Conservation (phyloP, 805 yeast species). For the Cyberlindnera xylosilytica region DNA sequence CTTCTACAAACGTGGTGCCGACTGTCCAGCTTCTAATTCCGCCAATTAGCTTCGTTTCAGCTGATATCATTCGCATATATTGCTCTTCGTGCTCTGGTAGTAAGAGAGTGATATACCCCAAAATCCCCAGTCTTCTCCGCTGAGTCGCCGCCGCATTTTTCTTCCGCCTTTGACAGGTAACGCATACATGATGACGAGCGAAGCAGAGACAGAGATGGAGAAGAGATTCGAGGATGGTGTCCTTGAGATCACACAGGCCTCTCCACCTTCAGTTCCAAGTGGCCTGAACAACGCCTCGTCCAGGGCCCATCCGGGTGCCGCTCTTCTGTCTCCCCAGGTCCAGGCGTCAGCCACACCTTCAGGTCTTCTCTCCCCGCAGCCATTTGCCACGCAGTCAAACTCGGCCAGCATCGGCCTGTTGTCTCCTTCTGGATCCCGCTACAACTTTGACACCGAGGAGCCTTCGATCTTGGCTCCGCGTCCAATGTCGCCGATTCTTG, state of each 20-base stretch:
- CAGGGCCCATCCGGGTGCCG: conserved; percentile 41
- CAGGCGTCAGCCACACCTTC: conserved; percentile 12
- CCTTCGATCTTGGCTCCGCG: conserved; percentile 13
- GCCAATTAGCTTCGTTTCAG: too few relatives aligned
- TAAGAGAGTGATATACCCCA: not conserved
- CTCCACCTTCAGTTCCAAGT: conserved; percentile 8
- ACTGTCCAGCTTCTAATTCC: too few relatives aligned
- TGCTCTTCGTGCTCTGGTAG: conserved; percentile 1
- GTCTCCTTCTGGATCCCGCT: conserved; percentile 38
- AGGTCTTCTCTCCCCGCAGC: conserved; percentile 13
- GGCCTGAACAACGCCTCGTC: conserved; percentile 6
- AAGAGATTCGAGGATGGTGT: conserved; percentile 15
- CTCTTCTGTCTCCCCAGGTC: conserved; percentile 32
- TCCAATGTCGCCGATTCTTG: conserved; percentile 27
- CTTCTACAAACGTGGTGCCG: too few relatives aligned
- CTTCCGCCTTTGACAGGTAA: not conserved
- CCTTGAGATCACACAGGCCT: conserved; percentile 9
- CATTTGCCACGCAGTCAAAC: conserved; percentile 7
- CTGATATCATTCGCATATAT: too few relatives aligned
- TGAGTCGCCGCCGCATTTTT: not conserved
- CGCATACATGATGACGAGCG: not conserved
- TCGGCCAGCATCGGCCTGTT: conserved; percentile 32
- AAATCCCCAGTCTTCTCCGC: not conserved
- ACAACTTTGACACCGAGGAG: conserved; percentile 25
- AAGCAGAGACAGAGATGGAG: conserved; percentile 9